Evolutionary conservation across 2,329 filamentous ascomycete species (phyloP), one percentile per base, ranked within the genome.

Genomic region (Verticillium albo-atrum): DNA sequence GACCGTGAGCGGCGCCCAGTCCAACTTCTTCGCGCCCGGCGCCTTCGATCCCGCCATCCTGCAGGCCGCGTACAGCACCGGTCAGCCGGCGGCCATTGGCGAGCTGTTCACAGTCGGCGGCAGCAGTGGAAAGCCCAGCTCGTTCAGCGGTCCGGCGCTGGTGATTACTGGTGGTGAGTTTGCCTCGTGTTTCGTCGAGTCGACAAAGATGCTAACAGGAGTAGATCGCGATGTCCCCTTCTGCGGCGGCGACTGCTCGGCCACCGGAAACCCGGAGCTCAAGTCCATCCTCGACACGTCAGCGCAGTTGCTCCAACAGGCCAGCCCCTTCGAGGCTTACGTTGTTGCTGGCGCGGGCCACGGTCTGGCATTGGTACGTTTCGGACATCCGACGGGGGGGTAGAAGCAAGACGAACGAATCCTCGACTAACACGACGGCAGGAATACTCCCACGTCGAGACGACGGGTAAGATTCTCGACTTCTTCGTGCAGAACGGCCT

Each of bases 191-290:
- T n/a, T n/a, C 20, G 10, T 23, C 54, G 2, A 50, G 27, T 3
- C 6, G 62, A 71, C 58, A 15, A 62, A 47, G 25, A 30, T n/a
- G 26, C 52, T 32, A n/a, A 62, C 42, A 30, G 4, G 17, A 42
- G 12, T 15, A 79, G 77, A 77, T 23, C 69, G 70, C 14, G 81
- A 86, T 55, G 60, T 81, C 12, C 79, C 82, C 6, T 89, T 85
- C 70, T 89, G 87, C 61, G 86, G 85, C 3, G 83, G 84, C 27
- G 80, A 88, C 69, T 89, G 85, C 72, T 67, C 74, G 3, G 74
- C 71, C 23, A 82, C 79, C 0, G 74, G 72, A 15, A 64, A 70
- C 47, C 69, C 76, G 1, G 65, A 71, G 6, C 64, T 72, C 57
- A 64, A 70, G 1, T 77, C 74, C 28, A 76, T 85, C 51, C 78